Evolutionary conservation across 139 green algal genomes (phyloP), one percentile per base, ranked within the genome.

Genomic region (Coelastrella sp.): DNA sequence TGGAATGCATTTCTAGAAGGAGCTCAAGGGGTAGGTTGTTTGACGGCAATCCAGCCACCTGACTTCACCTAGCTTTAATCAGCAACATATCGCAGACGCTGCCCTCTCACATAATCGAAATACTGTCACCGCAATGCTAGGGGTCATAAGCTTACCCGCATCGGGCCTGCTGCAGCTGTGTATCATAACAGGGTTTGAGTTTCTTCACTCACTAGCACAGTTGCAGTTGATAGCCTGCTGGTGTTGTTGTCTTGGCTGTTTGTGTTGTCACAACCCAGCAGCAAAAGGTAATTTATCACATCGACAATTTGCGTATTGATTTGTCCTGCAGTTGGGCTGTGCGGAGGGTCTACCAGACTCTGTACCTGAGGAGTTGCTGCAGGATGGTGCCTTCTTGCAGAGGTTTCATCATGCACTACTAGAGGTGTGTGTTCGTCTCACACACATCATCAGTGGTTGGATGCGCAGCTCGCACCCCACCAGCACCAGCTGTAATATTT

Each of bases 371-470:
- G 91, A 92, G 13, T 88, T 93, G 84, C 87, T 97, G 64, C 74
- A 96, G 38, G 90, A 98, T 37, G 93, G 94, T 1, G 73, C 45
- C 0, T 96, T 97, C 51, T 81, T 95, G 45, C 84, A 92, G 25
- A 66, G 76, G 27, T 96, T 98, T 84, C 95, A 98, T 84, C 93
- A 98, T 86, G 92, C 91, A 11, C 87, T 98, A 66, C 87, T 98
- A 41, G 94, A 98, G 91, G 89, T 97, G 50, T n/a, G 63, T 48
- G 41, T 4, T 23, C 38, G 66, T 30, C 25, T 1, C 11, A 6
- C 62, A 41, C 13, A 6, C 59, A 34, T 35, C 2, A 32, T 67
- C 59, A 67, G 59, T 30, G 59, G 13, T 23, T 30, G 13, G 19
- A 30, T 30, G 59, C 59, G 30, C 59, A 67, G 25, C 25, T 4